Conservation (phyloP, 192 early-diverging fungal genomes). For the Backusella tarrabulga region DNA sequence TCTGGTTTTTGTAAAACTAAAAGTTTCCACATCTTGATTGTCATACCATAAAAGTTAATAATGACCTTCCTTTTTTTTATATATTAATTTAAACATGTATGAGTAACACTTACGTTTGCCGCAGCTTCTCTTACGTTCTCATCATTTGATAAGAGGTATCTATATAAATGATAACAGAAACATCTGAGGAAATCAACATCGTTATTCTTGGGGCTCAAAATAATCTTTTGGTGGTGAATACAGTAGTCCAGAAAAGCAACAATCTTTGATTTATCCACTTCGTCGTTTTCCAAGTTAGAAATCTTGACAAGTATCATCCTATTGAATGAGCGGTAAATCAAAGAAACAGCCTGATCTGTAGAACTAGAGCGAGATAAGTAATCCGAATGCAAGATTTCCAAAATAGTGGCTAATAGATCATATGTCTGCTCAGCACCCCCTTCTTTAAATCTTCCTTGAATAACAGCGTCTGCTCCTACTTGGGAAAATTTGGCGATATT, state of each 20-base stretch:
- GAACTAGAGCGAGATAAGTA: constrained; percentile 6
- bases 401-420: constrained; percentile 53
- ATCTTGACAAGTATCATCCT: constrained; percentile 52
- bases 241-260: constrained; percentile 51
- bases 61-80: no score
- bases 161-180: constrained; percentile 61
- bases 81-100: background rate
- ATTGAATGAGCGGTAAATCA: constrained; percentile 48
- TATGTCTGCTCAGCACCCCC: constrained; percentile 40
- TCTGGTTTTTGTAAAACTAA: constrained; percentile 56
- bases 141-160: constrained; percentile 42
- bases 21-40: constrained; percentile 55
- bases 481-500: constrained; percentile 47
- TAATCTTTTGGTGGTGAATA: constrained; percentile 64
- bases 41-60: background rate
- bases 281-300: constrained; percentile 46
- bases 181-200: constrained; percentile 67
- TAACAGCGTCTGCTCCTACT: constrained; percentile 42
- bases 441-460: constrained; percentile 51
- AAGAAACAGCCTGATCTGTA: constrained; percentile 31
- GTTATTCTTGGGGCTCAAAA: constrained; percentile 47
- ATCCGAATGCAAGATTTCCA: constrained; percentile 39
- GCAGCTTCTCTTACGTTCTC: constrained; percentile 41
- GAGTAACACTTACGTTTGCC: constrained; percentile 43
- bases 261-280: constrained; percentile 34